Evolutionary conservation across 768 basidiomycete genomes (phyloP).

Genomic region (Phylloporus rhodoxanthus): DNA sequence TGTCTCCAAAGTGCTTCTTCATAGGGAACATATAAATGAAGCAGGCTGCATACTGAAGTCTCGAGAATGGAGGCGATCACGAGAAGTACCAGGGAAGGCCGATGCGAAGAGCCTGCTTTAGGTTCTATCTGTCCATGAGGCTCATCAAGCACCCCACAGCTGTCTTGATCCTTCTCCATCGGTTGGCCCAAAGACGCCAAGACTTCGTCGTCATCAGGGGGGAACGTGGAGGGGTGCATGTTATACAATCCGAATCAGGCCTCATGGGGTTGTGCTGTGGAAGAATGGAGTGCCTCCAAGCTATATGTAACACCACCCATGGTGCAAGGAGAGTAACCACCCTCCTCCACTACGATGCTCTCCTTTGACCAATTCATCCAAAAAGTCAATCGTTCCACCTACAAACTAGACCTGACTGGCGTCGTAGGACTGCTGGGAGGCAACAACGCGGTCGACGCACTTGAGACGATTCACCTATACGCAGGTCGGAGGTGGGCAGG

Average conservation of each 20-base stretch:
- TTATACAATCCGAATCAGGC: not conserved
- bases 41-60: not conserved
- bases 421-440: constrained; percentile 33
- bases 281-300: not conserved
- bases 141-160: not conserved
- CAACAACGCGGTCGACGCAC: constrained; percentile 27
- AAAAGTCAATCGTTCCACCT: constrained; percentile 7
- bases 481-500: constrained; percentile 28
- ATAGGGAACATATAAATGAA: not conserved
- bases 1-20: not conserved
- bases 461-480: constrained; percentile 30
- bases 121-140: not conserved
- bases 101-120: too few relatives aligned
- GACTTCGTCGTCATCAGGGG: not conserved
- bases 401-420: constrained; percentile 24
- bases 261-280: not conserved
- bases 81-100: not conserved
- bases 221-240: not conserved
- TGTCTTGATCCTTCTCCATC: not conserved
- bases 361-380: constrained; percentile 12
- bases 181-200: not conserved
- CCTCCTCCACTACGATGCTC: constrained; percentile 7
- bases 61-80: not conserved
- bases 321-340: not conserved
- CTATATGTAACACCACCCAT: constrained; percentile 7